Evolutionary conservation across 495 filamentous ascomycete species (phyloP).

Genomic region (Penicillium arizonense): DNA sequence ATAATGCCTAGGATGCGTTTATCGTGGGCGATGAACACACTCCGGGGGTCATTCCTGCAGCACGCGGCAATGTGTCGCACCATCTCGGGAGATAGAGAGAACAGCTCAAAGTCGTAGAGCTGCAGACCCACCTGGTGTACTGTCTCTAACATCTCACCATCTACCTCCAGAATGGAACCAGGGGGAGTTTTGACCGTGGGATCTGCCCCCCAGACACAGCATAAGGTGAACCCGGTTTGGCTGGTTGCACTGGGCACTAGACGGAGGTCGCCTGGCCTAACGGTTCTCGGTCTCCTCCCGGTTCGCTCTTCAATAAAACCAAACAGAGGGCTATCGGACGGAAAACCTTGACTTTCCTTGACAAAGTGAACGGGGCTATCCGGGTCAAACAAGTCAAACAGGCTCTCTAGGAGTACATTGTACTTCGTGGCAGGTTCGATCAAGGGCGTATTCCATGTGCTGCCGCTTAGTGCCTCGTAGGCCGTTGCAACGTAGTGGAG

Average conservation of each 20-base stretch:
- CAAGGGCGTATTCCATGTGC: not conserved
- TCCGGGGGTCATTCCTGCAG: slow-evolving; percentile 38
- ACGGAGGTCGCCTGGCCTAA: not conserved
- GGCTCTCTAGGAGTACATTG: not conserved
- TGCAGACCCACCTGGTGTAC: slow-evolving; percentile 35
- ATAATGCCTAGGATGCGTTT: slow-evolving; percentile 41
- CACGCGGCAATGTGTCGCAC: slow-evolving; percentile 19
- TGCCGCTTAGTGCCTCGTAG: not conserved
- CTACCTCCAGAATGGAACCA: not conserved
- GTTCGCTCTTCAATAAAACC: not conserved
- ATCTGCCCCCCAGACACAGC: not conserved
- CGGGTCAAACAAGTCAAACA: not conserved
- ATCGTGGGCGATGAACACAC: slow-evolving; percentile 36
- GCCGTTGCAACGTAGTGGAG: not conserved
- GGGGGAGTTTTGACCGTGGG: not conserved
- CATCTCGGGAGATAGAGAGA: slow-evolving; percentile 18
- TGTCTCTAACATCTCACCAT: slow-evolving; percentile 19
- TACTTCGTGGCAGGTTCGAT: not conserved
- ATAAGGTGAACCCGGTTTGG: not conserved
- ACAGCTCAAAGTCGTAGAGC: slow-evolving; percentile 30
- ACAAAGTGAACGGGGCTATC: not conserved
- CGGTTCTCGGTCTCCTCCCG: not conserved
- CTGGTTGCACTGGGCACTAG: not conserved
- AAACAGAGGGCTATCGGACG: not conserved
- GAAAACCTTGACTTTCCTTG: not conserved